These are phyloP conservation scores for Leptomonas pyrrhocoris DNA, from an alignment of 208 protist species.

Conservation along the genomic window DNA sequence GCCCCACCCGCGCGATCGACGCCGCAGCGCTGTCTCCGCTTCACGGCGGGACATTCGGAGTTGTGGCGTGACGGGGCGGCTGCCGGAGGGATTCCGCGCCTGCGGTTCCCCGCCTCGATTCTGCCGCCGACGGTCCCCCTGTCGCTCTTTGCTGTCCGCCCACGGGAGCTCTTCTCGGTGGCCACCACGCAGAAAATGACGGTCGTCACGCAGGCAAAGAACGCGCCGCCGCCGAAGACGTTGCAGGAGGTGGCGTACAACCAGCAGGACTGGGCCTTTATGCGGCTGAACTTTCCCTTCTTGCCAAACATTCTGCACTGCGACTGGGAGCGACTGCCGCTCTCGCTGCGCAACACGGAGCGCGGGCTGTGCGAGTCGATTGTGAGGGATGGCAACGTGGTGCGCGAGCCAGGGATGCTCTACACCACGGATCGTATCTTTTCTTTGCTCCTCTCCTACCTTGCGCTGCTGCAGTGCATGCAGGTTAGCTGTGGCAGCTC, in stretches of 20 bases:
- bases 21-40: neutral
- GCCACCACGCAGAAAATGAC: conserved; percentile 34
- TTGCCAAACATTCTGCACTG: conserved; percentile 46
- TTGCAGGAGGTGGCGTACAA: conserved; percentile 16
- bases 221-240: neutral
- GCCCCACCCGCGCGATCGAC: neutral
- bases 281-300: conserved; percentile 41
- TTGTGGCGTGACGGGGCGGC: conserved; percentile 19
- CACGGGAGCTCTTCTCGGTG: conserved; percentile 43
- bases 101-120: conserved; percentile 21
- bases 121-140: conserved; percentile 43
- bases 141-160: conserved; percentile 41
- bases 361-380: conserved; percentile 42
- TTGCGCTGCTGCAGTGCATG: conserved; percentile 15
- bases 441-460: conserved; percentile 17
- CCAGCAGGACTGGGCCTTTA: conserved; percentile 51
- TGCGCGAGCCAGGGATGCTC: conserved; percentile 10
- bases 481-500: neutral
- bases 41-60: conserved; percentile 1
- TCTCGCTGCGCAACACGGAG: conserved; percentile 51
- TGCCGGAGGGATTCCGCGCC: neutral
- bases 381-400: conserved; percentile 1
- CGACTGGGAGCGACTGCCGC: conserved; percentile 57
- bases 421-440: conserved; percentile 21
- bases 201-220: conserved; percentile 9